Conservation (phyloP, 2,329 filamentous ascomycete genomes). For the Pseudogymnoascus sp. region DNA sequence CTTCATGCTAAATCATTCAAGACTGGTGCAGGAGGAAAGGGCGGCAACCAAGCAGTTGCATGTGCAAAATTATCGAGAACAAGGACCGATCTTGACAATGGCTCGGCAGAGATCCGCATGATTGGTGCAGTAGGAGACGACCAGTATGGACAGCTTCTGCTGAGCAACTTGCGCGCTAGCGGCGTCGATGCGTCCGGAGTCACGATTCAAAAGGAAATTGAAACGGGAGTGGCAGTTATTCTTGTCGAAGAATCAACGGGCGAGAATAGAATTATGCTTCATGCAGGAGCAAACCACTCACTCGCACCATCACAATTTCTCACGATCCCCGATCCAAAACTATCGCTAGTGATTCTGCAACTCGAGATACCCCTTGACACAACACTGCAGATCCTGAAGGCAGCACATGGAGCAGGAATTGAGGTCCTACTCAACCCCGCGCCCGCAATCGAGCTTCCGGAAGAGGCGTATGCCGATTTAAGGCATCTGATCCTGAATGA, state of each 20-base stretch:
- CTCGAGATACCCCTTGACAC: constrained; percentile 5
- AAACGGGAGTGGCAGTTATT: constrained; percentile 6
- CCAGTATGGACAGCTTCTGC: background rate
- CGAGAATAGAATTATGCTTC: constrained; percentile 8
- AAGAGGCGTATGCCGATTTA: background rate
- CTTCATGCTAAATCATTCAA: constrained; percentile 11
- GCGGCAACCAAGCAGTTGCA: constrained; percentile 12
- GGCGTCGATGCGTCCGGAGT: background rate
- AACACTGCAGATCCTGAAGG: background rate
- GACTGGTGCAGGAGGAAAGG: constrained; percentile 11
- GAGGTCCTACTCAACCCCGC: constrained; percentile 10
- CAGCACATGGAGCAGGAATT: background rate
- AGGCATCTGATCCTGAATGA: constrained; percentile 5
- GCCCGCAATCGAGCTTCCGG: background rate
- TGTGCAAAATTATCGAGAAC: constrained; percentile 11
- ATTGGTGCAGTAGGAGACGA: constrained; percentile 13
- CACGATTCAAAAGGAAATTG: background rate
- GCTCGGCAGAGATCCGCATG: constrained; percentile 10
- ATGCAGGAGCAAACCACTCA: constrained; percentile 8
- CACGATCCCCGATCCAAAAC: background rate
- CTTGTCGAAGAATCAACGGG: constrained; percentile 1
- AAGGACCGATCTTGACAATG: constrained; percentile 8
- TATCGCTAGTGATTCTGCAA: constrained; percentile 8
- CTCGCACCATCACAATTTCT: background rate
- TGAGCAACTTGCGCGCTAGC: background rate